These are phyloP conservation scores for Scenedesmus sp. DNA, from an alignment of 163 green algal genomes.

Conservation along the genomic window DNA sequence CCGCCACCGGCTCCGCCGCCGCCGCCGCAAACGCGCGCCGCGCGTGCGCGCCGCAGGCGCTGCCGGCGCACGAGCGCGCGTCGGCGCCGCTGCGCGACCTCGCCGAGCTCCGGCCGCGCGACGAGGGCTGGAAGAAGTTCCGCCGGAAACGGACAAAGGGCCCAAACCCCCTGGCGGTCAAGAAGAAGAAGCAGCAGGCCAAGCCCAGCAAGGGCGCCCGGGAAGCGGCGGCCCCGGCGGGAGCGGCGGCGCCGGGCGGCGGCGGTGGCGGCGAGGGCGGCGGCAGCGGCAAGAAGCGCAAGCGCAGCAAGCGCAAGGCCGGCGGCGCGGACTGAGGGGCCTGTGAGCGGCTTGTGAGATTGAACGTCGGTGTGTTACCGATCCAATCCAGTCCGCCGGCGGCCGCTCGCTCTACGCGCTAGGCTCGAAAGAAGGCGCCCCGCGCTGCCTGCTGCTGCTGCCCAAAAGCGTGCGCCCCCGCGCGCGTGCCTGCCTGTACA, in stretches of 20 bases:
- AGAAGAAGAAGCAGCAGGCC: slow-evolving; percentile 55
- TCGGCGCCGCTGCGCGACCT: slow-evolving; percentile 34
- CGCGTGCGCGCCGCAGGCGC: no score
- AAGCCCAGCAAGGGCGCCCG: not conserved
- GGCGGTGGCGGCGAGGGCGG: slow-evolving; percentile 2
- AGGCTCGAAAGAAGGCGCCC: no score
- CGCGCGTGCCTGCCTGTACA: no score
- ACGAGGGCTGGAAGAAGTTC: slow-evolving; percentile 50
- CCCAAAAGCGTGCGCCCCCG: no score
- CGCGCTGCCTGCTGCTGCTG: no score
- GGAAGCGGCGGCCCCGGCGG: not conserved
- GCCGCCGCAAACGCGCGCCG: no score
- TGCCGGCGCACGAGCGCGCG: slow-evolving; percentile 44
- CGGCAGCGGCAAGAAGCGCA: slow-evolving; percentile 39
- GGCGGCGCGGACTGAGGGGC: no score
- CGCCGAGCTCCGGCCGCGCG: slow-evolving; percentile 33
- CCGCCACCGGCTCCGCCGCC: no score
- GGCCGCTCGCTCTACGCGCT: no score
- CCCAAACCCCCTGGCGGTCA: slow-evolving; percentile 65
- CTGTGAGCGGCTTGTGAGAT: no score
- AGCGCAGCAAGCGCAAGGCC: slow-evolving; percentile 36
- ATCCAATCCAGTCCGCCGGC: no score
- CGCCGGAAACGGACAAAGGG: slow-evolving; percentile 59
- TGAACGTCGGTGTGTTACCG: no score
- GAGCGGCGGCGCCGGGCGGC: not conserved